Base-by-base conservation (phyloP, 306 rosid species). In the Prunus salicina region DNA sequence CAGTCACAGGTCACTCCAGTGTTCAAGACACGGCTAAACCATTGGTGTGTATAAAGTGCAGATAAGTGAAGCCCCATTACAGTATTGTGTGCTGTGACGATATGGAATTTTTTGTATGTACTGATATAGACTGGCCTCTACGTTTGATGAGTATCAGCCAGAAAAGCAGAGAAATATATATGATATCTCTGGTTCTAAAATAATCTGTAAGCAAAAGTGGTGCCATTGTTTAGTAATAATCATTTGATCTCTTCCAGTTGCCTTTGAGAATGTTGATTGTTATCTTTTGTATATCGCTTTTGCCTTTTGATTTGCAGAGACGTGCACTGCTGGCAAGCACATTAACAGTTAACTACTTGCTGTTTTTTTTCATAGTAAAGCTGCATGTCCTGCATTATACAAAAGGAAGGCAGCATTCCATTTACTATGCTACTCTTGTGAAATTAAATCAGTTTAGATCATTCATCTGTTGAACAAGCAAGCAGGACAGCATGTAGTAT, bases 1-100 rank as follows among this genome's bases (percentile, higher is more conserved):
- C 10, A 43, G 67, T 85, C 80, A 64, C 56, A 55, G 50, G 61
- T 24, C 85, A 80, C 85, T 78, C 69, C 45, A 9, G 57, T 19
- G 52, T 57, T 43, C 65, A 66, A 22, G 70, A 60, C 66, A 64
- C 14, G 65, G 12, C 47, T 56, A 84, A 67, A 45, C 77, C 83
- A 85, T 74, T 80, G 79, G 85, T 76, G 77, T 75, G 41, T 18
- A 57, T 32, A 72, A 72, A 85, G 90, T 72, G 84, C 78, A 76
- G 75, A 80, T 85, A 75, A 73, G 83, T 50, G 65, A 78, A 69
- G 43, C 28, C 57, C 85, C 80, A 76, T 78, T 71, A 67, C 73
- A 74, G 74, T 58, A 63, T 78, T 71, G 30, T 56, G 63, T 79
- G 78, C 77, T 56, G 71, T 75, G 64, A 77, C 64, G 78, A 81